These are phyloP conservation scores for Thelephora ganbajun DNA, from an alignment of 768 basidiomycete species.

Conservation along the genomic window DNA sequence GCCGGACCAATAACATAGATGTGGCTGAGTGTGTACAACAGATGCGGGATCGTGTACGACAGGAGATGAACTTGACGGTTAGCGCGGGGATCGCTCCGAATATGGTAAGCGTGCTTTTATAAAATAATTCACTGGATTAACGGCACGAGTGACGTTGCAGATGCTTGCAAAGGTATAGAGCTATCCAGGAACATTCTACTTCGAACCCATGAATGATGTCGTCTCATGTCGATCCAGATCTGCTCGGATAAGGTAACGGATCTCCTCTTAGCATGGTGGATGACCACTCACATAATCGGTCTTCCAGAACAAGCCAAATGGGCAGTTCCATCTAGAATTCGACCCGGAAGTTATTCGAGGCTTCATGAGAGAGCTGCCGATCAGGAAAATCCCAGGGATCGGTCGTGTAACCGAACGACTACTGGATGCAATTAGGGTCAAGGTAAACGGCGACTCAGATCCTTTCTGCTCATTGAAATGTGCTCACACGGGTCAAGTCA, in stretches of 20 bases:
- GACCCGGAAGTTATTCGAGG: conserved; percentile 43
- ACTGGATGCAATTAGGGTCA: conserved; percentile 76
- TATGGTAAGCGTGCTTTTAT: conserved; percentile 44
- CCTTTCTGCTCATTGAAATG: neutral
- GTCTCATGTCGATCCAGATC: conserved; percentile 33
- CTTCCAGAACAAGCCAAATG: conserved; percentile 82
- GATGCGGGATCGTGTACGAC: conserved; percentile 60
- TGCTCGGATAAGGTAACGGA: conserved; percentile 71
- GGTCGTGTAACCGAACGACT: conserved; percentile 85
- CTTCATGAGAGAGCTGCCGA: conserved; percentile 74
- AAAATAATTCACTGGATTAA: conserved; percentile 3
- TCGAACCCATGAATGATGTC: neutral
- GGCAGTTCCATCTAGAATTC: conserved; percentile 71
- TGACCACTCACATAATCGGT: neutral
- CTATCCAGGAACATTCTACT: neutral
- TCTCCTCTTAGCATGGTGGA: neutral
- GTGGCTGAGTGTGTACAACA: conserved; percentile 65
- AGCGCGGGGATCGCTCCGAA: conserved; percentile 95
- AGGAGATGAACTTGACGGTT: conserved; percentile 76
- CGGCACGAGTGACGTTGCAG: conserved; percentile 20
- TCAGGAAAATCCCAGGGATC: conserved; percentile 81
- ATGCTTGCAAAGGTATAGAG: conserved; percentile 77
- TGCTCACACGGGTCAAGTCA: conserved; percentile 29
- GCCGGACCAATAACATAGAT: conserved; percentile 45
- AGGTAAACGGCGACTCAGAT: conserved; percentile 27